phyloP scores from a whole-genome alignment of 495 filamentous ascomycete species.

The Penicillium arizonense region DNA sequence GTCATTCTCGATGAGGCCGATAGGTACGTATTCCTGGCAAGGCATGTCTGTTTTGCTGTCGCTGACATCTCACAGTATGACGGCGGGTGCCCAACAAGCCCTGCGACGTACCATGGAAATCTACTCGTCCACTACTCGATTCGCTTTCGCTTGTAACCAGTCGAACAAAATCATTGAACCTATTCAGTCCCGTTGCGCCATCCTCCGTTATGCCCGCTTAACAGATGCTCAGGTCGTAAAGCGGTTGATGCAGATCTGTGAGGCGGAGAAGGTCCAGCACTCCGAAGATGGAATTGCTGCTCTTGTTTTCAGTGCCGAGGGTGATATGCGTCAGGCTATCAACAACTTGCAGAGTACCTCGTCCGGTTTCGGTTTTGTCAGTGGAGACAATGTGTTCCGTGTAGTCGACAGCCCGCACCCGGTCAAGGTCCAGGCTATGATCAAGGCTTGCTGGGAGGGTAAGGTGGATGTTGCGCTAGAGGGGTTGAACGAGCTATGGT shows the following conservation, averaged over 20 bases:
- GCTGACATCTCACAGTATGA: conserved; percentile 63
- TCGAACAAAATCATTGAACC: conserved; percentile 99
- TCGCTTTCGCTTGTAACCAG: conserved; percentile 98
- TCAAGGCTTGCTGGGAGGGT: conserved; percentile 93
- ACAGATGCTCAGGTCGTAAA: conserved; percentile 92
- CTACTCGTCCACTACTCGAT: conserved; percentile 92
- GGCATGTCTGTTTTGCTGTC: neutral
- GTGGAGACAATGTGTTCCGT: conserved; percentile 96
- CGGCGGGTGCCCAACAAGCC: conserved; percentile 91
- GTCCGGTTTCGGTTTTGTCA: conserved; percentile 97
- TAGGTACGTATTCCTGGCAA: conserved; percentile 42
- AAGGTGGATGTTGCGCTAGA: conserved; percentile 87
- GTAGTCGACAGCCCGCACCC: conserved; percentile 97
- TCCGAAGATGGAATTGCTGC: conserved; percentile 94
- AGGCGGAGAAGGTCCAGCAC: conserved; percentile 81
- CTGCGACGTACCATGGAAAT: conserved; percentile 98
- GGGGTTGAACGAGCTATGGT: conserved; percentile 87
- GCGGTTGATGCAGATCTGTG: conserved; percentile 85
- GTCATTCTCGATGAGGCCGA: conserved; percentile 98
- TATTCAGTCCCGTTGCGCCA: conserved; percentile 92
- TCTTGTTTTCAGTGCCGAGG: conserved; percentile 93
- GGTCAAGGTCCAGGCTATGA: conserved; percentile 96
- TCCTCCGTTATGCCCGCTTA: conserved; percentile 88
- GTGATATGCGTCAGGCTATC: conserved; percentile 98
- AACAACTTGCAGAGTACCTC: conserved; percentile 96